A percentile compares a stretch with the other conserved stretches of the same genome.
Evolutionary conservation across 805 yeast species (phyloP).

Genomic region (Pichia nakasei): DNA sequence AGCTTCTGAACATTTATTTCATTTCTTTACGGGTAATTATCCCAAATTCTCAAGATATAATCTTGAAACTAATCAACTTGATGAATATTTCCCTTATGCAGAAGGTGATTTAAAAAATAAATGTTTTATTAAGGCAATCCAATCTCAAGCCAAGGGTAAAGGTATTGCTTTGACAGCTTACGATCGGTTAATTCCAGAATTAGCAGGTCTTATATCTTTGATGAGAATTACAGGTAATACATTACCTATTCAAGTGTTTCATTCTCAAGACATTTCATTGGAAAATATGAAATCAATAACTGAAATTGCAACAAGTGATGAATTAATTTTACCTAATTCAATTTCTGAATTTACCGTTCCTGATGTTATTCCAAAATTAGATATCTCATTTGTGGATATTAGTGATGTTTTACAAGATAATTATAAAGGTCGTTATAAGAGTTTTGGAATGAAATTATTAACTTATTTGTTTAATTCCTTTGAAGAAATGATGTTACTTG

Average conservation of each 20-base stretch:
- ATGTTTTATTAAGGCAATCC: conserved; percentile 24
- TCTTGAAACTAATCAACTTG: conserved; percentile 10
- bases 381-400: conserved; percentile 27
- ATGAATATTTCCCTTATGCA: conserved; percentile 8
- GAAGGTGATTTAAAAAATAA: not conserved
- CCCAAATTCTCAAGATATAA: conserved; percentile 33
- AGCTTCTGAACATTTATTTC: conserved; percentile 25
- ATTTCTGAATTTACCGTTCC: conserved; percentile 24
- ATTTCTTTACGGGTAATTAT: conserved; percentile 32
- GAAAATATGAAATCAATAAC: conserved; percentile 27
- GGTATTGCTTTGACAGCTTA: conserved; percentile 50
- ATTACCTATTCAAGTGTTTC: conserved; percentile 41
- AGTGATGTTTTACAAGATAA: conserved; percentile 19
- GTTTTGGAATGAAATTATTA: conserved; percentile 38
- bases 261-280: conserved; percentile 29
- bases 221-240: conserved; percentile 41
- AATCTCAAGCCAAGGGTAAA: conserved; percentile 29
- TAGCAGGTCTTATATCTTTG: conserved; percentile 39
- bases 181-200: conserved; percentile 39
- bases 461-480: conserved; percentile 51
- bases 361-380: conserved; percentile 22
- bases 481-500: conserved; percentile 45
- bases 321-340: no score
- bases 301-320: conserved; percentile 30
- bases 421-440: conserved; percentile 19